phyloP scores from a whole-genome alignment of 495 filamentous ascomycete species.

The Aspergillus hancockii region DNA sequence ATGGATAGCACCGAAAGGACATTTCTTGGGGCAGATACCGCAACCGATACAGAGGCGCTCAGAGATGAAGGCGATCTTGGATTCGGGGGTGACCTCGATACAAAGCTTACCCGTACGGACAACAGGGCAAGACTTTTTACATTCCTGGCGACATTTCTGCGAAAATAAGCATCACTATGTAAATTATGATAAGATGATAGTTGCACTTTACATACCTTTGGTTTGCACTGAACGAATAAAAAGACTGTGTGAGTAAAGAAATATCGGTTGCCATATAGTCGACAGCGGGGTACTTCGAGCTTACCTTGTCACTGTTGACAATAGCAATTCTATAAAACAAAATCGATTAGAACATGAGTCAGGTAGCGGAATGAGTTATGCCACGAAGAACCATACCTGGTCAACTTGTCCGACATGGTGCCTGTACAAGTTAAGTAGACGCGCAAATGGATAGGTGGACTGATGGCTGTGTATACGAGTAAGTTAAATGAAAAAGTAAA shows the following conservation, averaged over 20 bases:
- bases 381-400: constrained; percentile 56
- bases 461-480: not conserved
- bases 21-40: constrained; percentile 99
- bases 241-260: constrained; percentile 30
- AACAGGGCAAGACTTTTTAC: constrained; percentile 98
- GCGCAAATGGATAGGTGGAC: constrained; percentile 10
- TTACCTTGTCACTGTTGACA: constrained; percentile 93
- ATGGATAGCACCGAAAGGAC: constrained; percentile 97
- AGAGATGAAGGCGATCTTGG: constrained; percentile 97
- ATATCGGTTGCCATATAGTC: constrained; percentile 19
- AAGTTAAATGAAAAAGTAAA: constrained; percentile 6
- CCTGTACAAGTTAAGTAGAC: constrained; percentile 26
- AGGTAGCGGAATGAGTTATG: not conserved
- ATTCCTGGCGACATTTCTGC: constrained; percentile 95
- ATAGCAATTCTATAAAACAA: constrained; percentile 79
- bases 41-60: constrained; percentile 95
- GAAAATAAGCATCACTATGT: constrained; percentile 15
- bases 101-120: constrained; percentile 97
- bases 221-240: constrained; percentile 72
- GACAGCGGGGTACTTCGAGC: constrained; percentile 41
- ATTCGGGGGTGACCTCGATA: constrained; percentile 86
- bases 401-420: constrained; percentile 83
- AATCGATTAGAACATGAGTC: constrained; percentile 16
- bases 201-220: constrained; percentile 65
- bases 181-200: not conserved